These are phyloP conservation scores for Pseudopithomyces maydicus DNA, from an alignment of 2,329 filamentous ascomycete species.

Conservation along the genomic window DNA sequence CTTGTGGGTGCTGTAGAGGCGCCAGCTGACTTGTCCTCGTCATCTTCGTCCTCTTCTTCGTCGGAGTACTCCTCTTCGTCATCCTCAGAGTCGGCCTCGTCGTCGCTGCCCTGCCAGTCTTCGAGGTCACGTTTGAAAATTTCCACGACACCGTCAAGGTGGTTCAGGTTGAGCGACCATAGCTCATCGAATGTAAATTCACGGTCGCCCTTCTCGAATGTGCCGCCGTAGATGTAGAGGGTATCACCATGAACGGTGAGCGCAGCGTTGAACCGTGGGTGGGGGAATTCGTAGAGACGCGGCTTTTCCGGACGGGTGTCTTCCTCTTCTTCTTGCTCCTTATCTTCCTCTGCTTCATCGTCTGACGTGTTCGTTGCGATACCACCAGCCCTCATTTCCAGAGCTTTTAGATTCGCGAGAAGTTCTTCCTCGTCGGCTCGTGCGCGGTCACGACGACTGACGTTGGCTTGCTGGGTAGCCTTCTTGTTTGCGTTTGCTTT, in stretches of 20 bases:
- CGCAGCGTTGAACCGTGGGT: conserved; percentile 88
- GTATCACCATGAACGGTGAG: conserved; percentile 90
- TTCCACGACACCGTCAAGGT: conserved; percentile 91
- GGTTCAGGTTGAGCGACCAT: conserved; percentile 91
- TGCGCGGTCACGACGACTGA: conserved; percentile 66
- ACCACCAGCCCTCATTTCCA: conserved; percentile 76
- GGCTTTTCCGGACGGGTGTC: conserved; percentile 61
- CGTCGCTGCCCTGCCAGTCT: conserved; percentile 72
- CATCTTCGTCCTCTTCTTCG: conserved; percentile 49
- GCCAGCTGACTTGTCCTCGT: conserved; percentile 64
- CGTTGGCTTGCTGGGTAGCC: conserved; percentile 42
- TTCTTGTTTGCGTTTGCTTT: conserved; percentile 69
- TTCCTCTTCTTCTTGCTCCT: conserved; percentile 50
- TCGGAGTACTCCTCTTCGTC: conserved; percentile 50
- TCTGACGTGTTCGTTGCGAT: conserved; percentile 47
- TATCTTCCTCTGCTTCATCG: conserved; percentile 35
- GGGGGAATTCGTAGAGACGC: conserved; percentile 79
- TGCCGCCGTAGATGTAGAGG: conserved; percentile 93
- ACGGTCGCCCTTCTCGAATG: conserved; percentile 90
- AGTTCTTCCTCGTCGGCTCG: conserved; percentile 93
- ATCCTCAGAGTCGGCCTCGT: conserved; percentile 54
- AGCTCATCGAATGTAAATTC: conserved; percentile 97
- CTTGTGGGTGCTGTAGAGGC: conserved; percentile 60
- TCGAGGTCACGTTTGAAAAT: conserved; percentile 84
- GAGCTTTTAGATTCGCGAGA: conserved; percentile 79